These are phyloP conservation scores for Lentinula lateritia DNA, from an alignment of 768 basidiomycete genomes.

Conservation along the genomic window DNA sequence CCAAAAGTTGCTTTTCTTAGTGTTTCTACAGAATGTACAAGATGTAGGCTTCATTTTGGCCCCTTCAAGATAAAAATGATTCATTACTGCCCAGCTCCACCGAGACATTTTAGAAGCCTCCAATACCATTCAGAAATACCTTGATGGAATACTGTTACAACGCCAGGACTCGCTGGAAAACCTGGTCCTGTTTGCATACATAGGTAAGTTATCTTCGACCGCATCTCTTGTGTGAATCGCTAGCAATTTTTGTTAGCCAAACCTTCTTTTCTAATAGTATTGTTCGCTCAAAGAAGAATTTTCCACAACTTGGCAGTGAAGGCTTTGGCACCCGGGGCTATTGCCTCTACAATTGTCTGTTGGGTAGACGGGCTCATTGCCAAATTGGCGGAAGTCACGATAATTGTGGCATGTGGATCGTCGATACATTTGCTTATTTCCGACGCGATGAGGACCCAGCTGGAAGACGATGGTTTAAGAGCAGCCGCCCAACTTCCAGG, in stretches of 20 bases:
- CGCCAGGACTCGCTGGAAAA: neutral
- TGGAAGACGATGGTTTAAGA: constrained; percentile 44
- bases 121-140: constrained; percentile 14
- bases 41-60: neutral
- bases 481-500: constrained; percentile 70
- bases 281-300: constrained; percentile 49
- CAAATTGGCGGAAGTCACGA: constrained; percentile 37
- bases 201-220: neutral
- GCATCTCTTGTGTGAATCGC: neutral
- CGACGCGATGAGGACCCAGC: constrained; percentile 31
- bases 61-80: neutral
- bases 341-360: constrained; percentile 37
- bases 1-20: neutral
- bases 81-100: constrained; percentile 2
- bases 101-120: constrained; percentile 16
- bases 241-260: constrained; percentile 17
- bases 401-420: constrained; percentile 23
- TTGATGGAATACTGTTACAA: constrained; percentile 12
- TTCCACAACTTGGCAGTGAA: constrained; percentile 40
- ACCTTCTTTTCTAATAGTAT: constrained; percentile 22
- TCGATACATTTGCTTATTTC: constrained; percentile 7
- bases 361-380: constrained; percentile 63
- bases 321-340: constrained; percentile 16
- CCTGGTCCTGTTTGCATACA: neutral
- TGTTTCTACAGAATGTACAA: neutral